Evolutionary conservation across 805 yeast genomes (phyloP).

Genomic region (Metschnikowia baotianmanensis): DNA sequence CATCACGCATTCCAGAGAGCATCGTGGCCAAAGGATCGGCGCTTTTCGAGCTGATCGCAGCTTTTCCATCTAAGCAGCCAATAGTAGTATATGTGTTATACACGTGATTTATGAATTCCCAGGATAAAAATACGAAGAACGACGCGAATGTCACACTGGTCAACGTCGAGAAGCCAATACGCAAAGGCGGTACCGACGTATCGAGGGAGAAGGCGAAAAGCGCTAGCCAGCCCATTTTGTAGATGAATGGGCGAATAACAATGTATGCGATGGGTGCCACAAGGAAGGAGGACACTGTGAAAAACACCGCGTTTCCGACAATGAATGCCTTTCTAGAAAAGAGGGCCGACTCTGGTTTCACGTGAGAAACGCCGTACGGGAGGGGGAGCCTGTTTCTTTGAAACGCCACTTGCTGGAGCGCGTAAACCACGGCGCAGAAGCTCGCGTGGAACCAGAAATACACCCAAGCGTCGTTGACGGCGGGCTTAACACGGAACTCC

Average conservation of each 20-base stretch:
- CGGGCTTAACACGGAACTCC: conserved; percentile 38
- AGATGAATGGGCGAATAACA: conserved; percentile 41
- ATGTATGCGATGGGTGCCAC: conserved; percentile 40
- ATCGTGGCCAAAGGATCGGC: conserved; percentile 63
- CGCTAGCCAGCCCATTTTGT: conserved; percentile 32
- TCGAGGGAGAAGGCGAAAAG: conserved; percentile 35
- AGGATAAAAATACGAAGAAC: conserved; percentile 36
- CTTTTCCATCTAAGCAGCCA: conserved; percentile 69
- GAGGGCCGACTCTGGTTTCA: conserved; percentile 38
- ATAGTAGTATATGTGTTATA: conserved; percentile 65
- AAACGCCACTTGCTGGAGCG: conserved; percentile 48
- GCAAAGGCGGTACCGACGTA: conserved; percentile 38
- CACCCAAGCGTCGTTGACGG: conserved; percentile 43
- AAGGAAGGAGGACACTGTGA: conserved; percentile 28
- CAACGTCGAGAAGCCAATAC: conserved; percentile 19
- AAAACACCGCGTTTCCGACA: conserved; percentile 37
- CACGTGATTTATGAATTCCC: conserved; percentile 58
- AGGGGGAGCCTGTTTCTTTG: conserved; percentile 56
- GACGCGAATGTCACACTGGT: conserved; percentile 30
- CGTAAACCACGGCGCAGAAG: conserved; percentile 43
- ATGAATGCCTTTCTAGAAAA: conserved; percentile 27
- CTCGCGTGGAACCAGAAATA: conserved; percentile 48
- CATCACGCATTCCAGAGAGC: conserved; percentile 60
- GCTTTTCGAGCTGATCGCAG: conserved; percentile 56
- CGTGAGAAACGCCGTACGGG: conserved; percentile 34